A percentile compares a stretch with the other conserved stretches of the same genome.
These are phyloP conservation scores for Puccinia hordei DNA, from an alignment of 1,284 basidiomycete species.

Conservation along the genomic window DNA sequence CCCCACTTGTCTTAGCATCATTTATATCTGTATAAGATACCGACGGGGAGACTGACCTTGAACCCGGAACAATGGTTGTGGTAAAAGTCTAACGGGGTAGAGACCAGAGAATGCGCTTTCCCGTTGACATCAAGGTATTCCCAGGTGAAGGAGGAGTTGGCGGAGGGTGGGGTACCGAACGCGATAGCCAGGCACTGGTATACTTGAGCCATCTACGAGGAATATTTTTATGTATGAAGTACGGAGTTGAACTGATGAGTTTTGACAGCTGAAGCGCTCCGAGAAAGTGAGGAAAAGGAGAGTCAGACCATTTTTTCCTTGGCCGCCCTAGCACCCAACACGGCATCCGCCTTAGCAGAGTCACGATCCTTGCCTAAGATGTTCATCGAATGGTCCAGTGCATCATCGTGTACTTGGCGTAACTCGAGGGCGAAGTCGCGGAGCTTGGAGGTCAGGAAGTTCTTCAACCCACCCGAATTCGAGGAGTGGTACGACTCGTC, in stretches of 20 bases:
- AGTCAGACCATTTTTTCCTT: constrained; percentile 54
- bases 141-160: constrained; percentile 75
- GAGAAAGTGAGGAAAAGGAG: constrained; percentile 11
- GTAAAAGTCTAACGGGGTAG: constrained; percentile 75
- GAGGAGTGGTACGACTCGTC: constrained; percentile 85
- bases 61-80: constrained; percentile 61
- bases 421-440: constrained; percentile 85
- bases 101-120: constrained; percentile 72
- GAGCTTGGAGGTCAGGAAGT: constrained; percentile 81
- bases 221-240: constrained; percentile 58
- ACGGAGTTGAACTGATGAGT: neutral
- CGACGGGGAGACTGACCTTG: constrained; percentile 57
- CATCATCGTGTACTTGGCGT: constrained; percentile 65
- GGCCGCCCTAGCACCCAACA: constrained; percentile 22
- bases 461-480: constrained; percentile 72
- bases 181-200: constrained; percentile 84
- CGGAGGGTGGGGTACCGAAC: constrained; percentile 77
- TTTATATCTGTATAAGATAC: neutral
- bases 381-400: constrained; percentile 56
- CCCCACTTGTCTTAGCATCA: neutral
- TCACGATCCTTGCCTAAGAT: constrained; percentile 27
- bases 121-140: constrained; percentile 76
- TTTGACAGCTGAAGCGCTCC: constrained; percentile 58
- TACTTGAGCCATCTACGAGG: constrained; percentile 63
- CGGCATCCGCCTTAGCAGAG: neutral